Evolutionary conservation across 73 alveolate species (phyloP), one percentile per base, ranked within the genome.

Genomic region (Paramecium bursaria): DNA sequence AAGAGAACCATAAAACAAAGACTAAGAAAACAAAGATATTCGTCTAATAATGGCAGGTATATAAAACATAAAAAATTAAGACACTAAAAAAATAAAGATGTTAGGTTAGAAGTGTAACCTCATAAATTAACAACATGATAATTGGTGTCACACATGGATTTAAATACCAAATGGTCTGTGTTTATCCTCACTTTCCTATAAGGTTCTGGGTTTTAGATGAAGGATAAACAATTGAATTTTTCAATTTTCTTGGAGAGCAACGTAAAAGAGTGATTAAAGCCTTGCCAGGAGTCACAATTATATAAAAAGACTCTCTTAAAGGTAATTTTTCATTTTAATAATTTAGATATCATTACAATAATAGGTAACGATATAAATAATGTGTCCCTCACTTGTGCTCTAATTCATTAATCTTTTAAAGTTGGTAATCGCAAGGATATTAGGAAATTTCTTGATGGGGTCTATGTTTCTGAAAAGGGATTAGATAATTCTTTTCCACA

Each of bases 181-280:
- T 93, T 48, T 89, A 91, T 50, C 98, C 99, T 73, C 99, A 95
- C 87, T 95, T 95, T 95, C 98, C 99, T 75, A 95, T 95, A 93
- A 91, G 91, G 85, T 91, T 86, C 47, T 79, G 86, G 89, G 88
- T 93, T 60, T 74, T 94, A 61, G 88, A 93, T 82, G 95, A 92
- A 14, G 88, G 88, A 15, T 19, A 29, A 46, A 35, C 57, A 75
- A 67, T 95, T 75, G 98, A 93, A 88, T 75, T 95, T 92, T 90
- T 91, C 86, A 94, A 95, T 93, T 95, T 93, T 95, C 52, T 95
- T 75, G 99, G 99, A 26, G 99, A 95, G 67, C 86, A 88, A 90
- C 91, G 87, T 54, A 94, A 86, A 76, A 86, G 97, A 90, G 80
- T 90, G 1, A 91, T 95, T 75, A 88, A 53, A 46, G 57, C 93